Base-by-base conservation (phyloP, 2,329 filamentous ascomycete genomes). In the Parafenestella ontariensis region DNA sequence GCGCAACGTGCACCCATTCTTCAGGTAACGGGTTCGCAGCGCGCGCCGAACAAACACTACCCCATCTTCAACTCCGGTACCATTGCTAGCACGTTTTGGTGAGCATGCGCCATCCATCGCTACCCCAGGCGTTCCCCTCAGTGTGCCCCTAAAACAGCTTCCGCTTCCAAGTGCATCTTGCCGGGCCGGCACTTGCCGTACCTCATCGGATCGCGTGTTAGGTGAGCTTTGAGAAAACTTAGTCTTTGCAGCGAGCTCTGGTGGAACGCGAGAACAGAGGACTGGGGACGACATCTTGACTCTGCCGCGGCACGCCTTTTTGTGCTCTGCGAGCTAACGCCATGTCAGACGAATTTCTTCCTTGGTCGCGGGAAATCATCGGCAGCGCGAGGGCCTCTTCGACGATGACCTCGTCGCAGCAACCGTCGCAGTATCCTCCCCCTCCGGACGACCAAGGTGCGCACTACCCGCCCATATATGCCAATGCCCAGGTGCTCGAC, bases 381-480 rank as follows among this genome's bases (percentile, higher is more conserved):
- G 57, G 57, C 40, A 57, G 37, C 47, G 26, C 47, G 29, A 43
- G 39, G 47, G 21, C 47, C 6, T 43, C 47, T 45, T 39, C 34
- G 46, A 44, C 54, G 11, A 59, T 54, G 53, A 57, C 48, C 18
- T 49, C 49, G 40, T 56, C 52, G 31, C 58, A 51, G 46, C 43
- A 46, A 24, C 43, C 53, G 56, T 63, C 61, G 42, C 56, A 64
- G 24, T 66, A 66, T 42, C 55, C 62, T 40, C 58, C 60, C 37
- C 56, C 54, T 37, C 61, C 49, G 18, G 49, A 56, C 46, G 48
- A 42, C 36, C 50, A 60, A 40, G 69, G 71, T 39, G 53, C 66
- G 41, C 72, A 74, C 49, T 74, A 74, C 58, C 60, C 71, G 56
- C 69, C 67, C 47, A 71, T 73, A 28, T 74, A 74, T 44, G 46